Base-by-base conservation (phyloP, 768 basidiomycete genomes). In the Lactarius quietus region DNA sequence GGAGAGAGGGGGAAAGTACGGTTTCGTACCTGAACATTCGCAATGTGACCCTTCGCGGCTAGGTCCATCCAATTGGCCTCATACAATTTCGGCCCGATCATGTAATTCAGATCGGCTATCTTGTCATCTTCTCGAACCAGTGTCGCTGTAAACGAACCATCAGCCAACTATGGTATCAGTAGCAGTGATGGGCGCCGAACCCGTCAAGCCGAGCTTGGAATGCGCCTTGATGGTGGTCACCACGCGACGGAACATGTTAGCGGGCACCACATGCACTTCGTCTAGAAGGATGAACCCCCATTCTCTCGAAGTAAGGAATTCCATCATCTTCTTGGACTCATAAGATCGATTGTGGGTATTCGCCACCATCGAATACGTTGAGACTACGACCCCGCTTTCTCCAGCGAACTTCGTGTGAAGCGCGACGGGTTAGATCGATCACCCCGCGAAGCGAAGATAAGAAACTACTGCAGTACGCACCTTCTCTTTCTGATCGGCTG, bases 61-160 rank as follows among this genome's bases (percentile, higher is more conserved):
- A 99, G 86, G 76, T 99, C 97, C 96, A 99, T 98, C 97, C 97
- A 99, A 74, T 99, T 99, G 6, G 97, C 97, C 78, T 99, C 97
- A 74, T 99, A 99, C 35, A 99, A 83, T 77, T 99, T 99, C 12
- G 97, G 97, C 8, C 97, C 97, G 75, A 99, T 98, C 88, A 98
- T 92, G 73, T 98, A 99, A 74, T 98, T 98, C 63, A 99, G 80
- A 77, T 99, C 97, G 18, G 90, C 89, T 72, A 99, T 98, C 79
- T 98, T 98, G 76, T 99, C 97, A 73, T 99, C 97, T 77, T 99
- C 97, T 65, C 97, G 90, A 29, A 99, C 97, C 48, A 99, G 87
- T 3, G 97, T 99, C 3, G 97, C 97, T 96, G 73, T 23, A 58
- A 51, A 12, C 58, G 48, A 59, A 59, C 57, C 61, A 55, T 56